phyloP scores from a whole-genome alignment of 495 filamentous ascomycete species.

The Sphaerosporella brunnea region DNA sequence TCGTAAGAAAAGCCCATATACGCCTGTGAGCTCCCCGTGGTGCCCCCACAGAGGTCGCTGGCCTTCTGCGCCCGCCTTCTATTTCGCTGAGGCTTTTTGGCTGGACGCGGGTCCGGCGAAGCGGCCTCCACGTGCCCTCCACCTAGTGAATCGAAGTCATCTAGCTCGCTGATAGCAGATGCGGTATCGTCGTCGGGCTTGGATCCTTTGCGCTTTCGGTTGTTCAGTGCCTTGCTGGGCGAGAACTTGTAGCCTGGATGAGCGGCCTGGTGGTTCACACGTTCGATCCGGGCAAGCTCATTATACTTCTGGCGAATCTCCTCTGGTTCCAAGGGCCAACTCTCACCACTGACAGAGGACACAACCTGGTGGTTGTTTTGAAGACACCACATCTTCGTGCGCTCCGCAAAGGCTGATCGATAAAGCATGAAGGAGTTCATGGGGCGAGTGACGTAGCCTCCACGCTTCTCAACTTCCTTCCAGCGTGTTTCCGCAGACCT shows the following conservation, averaged over 20 bases:
- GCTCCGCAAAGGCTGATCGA: conserved; percentile 75
- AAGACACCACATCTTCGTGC: conserved; percentile 61
- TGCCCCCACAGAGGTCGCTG: conserved; percentile 9
- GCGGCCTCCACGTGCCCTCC: conserved; percentile 2
- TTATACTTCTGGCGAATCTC: conserved; percentile 64
- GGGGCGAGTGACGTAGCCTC: conserved; percentile 67
- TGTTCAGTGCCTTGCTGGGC: conserved; percentile 48
- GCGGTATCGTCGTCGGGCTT: conserved; percentile 27
- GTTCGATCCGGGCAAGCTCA: conserved; percentile 60
- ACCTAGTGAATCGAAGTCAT: conserved; percentile 22
- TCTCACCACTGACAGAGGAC: conserved; percentile 61
- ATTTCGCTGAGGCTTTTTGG: conserved; percentile 16
- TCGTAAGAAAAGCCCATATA: conserved; percentile 19
- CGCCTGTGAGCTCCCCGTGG: not conserved
- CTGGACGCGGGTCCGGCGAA: conserved; percentile 1
- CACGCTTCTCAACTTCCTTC: conserved; percentile 49
- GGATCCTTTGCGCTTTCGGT: conserved; percentile 36
- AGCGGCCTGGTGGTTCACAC: conserved; percentile 66
- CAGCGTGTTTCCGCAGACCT: conserved; percentile 46
- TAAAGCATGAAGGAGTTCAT: conserved; percentile 99
- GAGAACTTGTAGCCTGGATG: conserved; percentile 94
- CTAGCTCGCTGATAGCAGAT: conserved; percentile 19
- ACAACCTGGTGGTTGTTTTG: conserved; percentile 93
- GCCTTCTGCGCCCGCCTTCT: conserved; percentile 12
- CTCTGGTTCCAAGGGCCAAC: conserved; percentile 67